A percentile compares a stretch with the other conserved stretches of the same genome.
Conservation (phyloP, 2,329 filamentous ascomycete species). For the Rosellinia necatrix region DNA sequence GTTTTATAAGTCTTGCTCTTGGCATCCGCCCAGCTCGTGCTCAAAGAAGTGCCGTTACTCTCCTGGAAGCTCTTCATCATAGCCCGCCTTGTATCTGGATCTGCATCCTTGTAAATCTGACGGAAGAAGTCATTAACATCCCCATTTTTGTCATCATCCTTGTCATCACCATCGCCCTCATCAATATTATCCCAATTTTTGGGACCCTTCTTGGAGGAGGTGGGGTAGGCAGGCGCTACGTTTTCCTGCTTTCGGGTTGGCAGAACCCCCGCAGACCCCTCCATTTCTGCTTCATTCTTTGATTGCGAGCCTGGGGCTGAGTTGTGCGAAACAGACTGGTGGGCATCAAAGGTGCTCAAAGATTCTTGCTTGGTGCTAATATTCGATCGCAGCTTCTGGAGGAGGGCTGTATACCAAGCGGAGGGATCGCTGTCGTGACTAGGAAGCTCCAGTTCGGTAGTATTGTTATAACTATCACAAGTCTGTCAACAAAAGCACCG, state of each 20-base stretch:
- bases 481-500: slow-evolving; percentile 14
- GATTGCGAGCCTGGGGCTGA: slow-evolving; percentile 3
- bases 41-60: slow-evolving; percentile 90
- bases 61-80: slow-evolving; percentile 98
- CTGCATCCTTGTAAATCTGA: slow-evolving; percentile 77
- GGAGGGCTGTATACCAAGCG: slow-evolving; percentile 35
- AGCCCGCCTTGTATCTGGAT: slow-evolving; percentile 80
- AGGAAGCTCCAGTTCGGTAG: slow-evolving; percentile 29
- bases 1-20: slow-evolving; percentile 72
- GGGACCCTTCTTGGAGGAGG: slow-evolving; percentile 79
- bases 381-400: slow-evolving; percentile 33
- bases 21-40: slow-evolving; percentile 90
- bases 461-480: slow-evolving; percentile 30
- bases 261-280: slow-evolving; percentile 13
- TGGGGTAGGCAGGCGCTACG: slow-evolving; percentile 72
- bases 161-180: slow-evolving; percentile 51
- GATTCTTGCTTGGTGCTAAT: slow-evolving; percentile 15
- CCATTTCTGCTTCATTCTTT: slow-evolving; percentile 14
- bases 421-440: slow-evolving; percentile 20
- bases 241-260: slow-evolving; percentile 10
- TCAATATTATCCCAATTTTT: slow-evolving; percentile 91
- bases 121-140: slow-evolving; percentile 87
- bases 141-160: slow-evolving; percentile 61
- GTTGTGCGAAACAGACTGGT: slow-evolving; percentile 15
- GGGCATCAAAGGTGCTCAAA: slow-evolving; percentile 4